Percentiles rank a stretch among this genome's conserved stretches.
Evolutionary conservation across 2,329 filamentous ascomycete genomes (phyloP).

Genomic region (Dactylonectria estremocensis): DNA sequence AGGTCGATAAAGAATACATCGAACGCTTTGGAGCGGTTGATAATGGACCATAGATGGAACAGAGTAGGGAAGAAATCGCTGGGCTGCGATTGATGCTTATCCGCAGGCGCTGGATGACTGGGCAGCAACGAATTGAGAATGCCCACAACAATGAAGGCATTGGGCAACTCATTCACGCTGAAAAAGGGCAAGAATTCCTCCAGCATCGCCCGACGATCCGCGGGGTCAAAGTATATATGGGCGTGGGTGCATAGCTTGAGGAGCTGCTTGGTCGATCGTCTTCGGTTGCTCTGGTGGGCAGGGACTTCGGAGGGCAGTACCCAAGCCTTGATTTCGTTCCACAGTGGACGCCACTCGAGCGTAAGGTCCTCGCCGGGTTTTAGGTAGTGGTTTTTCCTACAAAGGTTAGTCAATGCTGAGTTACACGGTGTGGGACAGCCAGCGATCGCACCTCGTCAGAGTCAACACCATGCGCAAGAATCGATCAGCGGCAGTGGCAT

Average conservation of each 20-base stretch:
- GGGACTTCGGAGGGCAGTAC: conserved; percentile 90
- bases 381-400: conserved; percentile 93
- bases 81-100: conserved; percentile 83
- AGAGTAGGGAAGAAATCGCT: conserved; percentile 92
- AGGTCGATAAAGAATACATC: conserved; percentile 93
- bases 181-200: conserved; percentile 89
- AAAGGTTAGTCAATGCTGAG: conserved; percentile 28
- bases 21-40: conserved; percentile 89
- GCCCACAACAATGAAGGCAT: conserved; percentile 93
- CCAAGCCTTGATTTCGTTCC: conserved; percentile 91
- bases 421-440: conserved; percentile 18
- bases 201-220: conserved; percentile 85
- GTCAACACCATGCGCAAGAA: conserved; percentile 98
- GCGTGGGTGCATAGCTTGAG: conserved; percentile 92
- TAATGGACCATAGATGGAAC: conserved; percentile 96
- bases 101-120: conserved; percentile 82
- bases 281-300: conserved; percentile 69
- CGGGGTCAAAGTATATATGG: conserved; percentile 93
- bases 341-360: conserved; percentile 94
- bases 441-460: conserved; percentile 83
- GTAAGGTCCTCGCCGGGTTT: conserved; percentile 90
- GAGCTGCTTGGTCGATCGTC: conserved; percentile 74
- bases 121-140: conserved; percentile 90
- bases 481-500: conserved; percentile 84
- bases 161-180: conserved; percentile 92